phyloP scores from a whole-genome alignment of 805 yeast genomes.

The Wickerhamomyces strasburgensis region DNA sequence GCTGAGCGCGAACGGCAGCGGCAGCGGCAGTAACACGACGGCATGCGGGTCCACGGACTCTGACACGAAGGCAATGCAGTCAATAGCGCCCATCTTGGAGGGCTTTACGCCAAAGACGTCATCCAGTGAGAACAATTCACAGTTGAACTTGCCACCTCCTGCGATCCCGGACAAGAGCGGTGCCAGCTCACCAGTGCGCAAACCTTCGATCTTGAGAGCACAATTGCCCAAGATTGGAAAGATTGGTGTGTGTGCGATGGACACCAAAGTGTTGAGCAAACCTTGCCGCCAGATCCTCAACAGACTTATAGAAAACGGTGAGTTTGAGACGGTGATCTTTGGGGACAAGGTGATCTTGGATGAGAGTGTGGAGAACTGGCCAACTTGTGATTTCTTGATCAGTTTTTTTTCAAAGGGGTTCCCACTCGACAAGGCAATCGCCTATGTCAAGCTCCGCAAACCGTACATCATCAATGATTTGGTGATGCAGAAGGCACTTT shows the following conservation, averaged over 20 bases:
- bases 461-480: constrained; percentile 89
- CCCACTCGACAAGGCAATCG: constrained; percentile 92
- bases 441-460: constrained; percentile 80
- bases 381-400: constrained; percentile 92
- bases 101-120: constrained; percentile 69
- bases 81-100: constrained; percentile 75
- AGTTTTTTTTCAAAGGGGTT: constrained; percentile 94
- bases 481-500: constrained; percentile 85
- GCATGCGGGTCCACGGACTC: constrained; percentile 16
- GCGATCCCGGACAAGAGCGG: constrained; percentile 13
- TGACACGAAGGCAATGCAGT: constrained; percentile 61
- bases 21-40: constrained; percentile 11
- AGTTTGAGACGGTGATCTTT: constrained; percentile 92
- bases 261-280: constrained; percentile 89
- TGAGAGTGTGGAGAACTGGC: constrained; percentile 95
- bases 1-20: no score
- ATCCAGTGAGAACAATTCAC: constrained; percentile 38
- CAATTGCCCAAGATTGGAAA: constrained; percentile 75
- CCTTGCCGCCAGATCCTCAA: constrained; percentile 91
- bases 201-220: constrained; percentile 26
- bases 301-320: constrained; percentile 85
- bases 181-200: constrained; percentile 15
- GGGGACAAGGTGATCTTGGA: constrained; percentile 96
- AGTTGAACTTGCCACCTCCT: constrained; percentile 22
- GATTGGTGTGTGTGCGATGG: constrained; percentile 99